Percentiles rank a stretch among this genome's conserved stretches.
Evolutionary conservation across 768 basidiomycete genomes (phyloP).

Genomic region (Termitomyces heimii): DNA sequence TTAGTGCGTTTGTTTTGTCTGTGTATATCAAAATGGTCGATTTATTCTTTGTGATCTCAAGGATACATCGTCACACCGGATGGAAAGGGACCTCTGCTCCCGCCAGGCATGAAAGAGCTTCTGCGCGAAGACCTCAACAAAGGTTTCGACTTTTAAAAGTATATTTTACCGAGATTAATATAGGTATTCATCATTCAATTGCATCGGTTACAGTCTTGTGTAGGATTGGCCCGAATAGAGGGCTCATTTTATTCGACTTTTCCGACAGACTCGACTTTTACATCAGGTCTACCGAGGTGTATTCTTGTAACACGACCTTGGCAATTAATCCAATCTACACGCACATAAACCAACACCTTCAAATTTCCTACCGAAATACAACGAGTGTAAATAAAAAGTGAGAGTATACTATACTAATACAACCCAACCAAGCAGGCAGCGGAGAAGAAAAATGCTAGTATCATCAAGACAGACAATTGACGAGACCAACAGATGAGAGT

Average conservation of each 20-base stretch:
- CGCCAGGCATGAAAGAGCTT: constrained; percentile 85
- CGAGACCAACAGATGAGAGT: too few species aligned
- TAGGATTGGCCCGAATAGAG: too few species aligned
- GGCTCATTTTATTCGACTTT: too few species aligned
- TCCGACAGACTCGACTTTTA: too few species aligned
- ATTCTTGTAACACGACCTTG: too few species aligned
- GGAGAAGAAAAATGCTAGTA: not conserved
- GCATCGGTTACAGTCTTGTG: too few species aligned
- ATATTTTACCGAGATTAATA: too few species aligned
- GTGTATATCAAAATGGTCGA: not conserved
- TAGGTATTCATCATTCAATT: not conserved
- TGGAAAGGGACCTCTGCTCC: constrained; percentile 64
- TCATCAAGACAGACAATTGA: too few species aligned
- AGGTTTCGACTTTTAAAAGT: constrained; percentile 78
- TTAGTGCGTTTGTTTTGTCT: constrained; percentile 52
- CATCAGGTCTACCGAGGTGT: too few species aligned
- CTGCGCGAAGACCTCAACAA: constrained; percentile 84
- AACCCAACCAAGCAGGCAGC: too few species aligned
- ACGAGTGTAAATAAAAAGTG: not conserved
- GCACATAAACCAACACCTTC: not conserved
- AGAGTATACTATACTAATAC: not conserved
- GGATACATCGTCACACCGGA: constrained; percentile 39
- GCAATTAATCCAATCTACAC: too few species aligned
- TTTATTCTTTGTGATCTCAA: constrained; percentile 11
- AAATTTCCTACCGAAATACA: not conserved